These are phyloP conservation scores for Lichtheimia ramosa DNA, from an alignment of 371 early-diverging fungal species.

Conservation along the genomic window DNA sequence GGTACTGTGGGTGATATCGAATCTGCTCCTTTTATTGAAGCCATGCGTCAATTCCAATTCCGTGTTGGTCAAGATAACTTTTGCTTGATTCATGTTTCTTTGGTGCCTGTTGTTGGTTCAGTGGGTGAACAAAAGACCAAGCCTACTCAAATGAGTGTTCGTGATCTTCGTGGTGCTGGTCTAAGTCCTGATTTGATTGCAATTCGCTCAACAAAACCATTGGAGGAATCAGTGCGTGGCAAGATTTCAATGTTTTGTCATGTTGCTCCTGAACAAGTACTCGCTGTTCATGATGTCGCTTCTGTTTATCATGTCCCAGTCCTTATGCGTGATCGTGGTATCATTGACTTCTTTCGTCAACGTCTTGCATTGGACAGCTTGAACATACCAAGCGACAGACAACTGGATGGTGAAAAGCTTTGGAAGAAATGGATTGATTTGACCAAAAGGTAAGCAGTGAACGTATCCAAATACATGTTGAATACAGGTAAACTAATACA, in stretches of 20 bases:
- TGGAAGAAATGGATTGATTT: conserved; percentile 87
- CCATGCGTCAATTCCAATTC: conserved; percentile 98
- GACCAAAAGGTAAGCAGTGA: conserved; percentile 2
- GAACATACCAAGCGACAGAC: conserved; percentile 48
- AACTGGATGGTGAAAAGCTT: conserved; percentile 58
- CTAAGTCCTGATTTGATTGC: conserved; percentile 96
- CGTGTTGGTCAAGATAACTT: conserved; percentile 97
- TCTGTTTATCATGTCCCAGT: conserved; percentile 97
- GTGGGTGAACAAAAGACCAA: conserved; percentile 99
- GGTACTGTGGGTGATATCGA: conserved; percentile 99
- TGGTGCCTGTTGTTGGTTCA: conserved; percentile 95
- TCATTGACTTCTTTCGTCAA: conserved; percentile 78
- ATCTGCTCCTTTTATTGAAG: conserved; percentile 97
- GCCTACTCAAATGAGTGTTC: conserved; percentile 95
- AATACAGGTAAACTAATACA: neutral
- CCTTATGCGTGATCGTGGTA: conserved; percentile 82
- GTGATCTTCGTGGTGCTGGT: conserved; percentile 94
- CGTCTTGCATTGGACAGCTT: conserved; percentile 74
- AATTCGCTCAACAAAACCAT: conserved; percentile 83
- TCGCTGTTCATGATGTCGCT: conserved; percentile 94
- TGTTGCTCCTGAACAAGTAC: conserved; percentile 84
- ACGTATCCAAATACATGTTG: neutral
- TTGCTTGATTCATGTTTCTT: conserved; percentile 96
- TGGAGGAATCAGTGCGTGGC: conserved; percentile 78
- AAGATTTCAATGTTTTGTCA: conserved; percentile 99